These are phyloP conservation scores for Pulveroboletus ravenelii DNA, from an alignment of 768 basidiomycete genomes.

Conservation along the genomic window DNA sequence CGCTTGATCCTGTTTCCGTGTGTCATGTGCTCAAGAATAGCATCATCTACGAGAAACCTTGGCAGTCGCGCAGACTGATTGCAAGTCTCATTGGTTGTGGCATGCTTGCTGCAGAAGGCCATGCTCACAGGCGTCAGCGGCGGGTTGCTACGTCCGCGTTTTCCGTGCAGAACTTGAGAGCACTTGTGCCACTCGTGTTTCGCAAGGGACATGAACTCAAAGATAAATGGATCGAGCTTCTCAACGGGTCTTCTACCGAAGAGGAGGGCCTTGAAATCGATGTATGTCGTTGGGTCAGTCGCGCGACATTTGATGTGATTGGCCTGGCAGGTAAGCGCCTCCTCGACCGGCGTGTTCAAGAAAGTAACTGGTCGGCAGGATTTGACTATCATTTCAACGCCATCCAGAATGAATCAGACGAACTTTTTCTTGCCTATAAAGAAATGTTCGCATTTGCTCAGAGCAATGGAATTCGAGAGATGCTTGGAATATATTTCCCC, in stretches of 20 bases:
- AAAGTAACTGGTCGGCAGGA: slow-evolving; percentile 38
- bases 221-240: slow-evolving; percentile 54
- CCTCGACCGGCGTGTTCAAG: not conserved
- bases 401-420: slow-evolving; percentile 73
- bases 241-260: slow-evolving; percentile 23
- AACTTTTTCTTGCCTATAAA: slow-evolving; percentile 73
- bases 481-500: slow-evolving; percentile 58
- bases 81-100: slow-evolving; percentile 77
- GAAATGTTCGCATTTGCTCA: slow-evolving; percentile 79
- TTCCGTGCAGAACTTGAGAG: slow-evolving; percentile 71
- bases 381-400: slow-evolving; percentile 88
- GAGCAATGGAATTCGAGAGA: slow-evolving; percentile 38
- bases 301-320: slow-evolving; percentile 87
- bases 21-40: slow-evolving; percentile 70
- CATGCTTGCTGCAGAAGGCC: slow-evolving; percentile 75
- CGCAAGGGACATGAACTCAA: slow-evolving; percentile 59
- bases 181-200: slow-evolving; percentile 68
- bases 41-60: slow-evolving; percentile 77
- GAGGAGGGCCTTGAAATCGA: slow-evolving; percentile 46
- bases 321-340: slow-evolving; percentile 69
- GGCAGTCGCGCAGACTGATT: slow-evolving; percentile 70
- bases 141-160: slow-evolving; percentile 75
- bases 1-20: slow-evolving; percentile 74
- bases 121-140: slow-evolving; percentile 74
- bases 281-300: slow-evolving; percentile 74